Evolutionary conservation across 495 filamentous ascomycete genomes (phyloP), one percentile per base, ranked within the genome.

Genomic region (Rhypophila decipiens): DNA sequence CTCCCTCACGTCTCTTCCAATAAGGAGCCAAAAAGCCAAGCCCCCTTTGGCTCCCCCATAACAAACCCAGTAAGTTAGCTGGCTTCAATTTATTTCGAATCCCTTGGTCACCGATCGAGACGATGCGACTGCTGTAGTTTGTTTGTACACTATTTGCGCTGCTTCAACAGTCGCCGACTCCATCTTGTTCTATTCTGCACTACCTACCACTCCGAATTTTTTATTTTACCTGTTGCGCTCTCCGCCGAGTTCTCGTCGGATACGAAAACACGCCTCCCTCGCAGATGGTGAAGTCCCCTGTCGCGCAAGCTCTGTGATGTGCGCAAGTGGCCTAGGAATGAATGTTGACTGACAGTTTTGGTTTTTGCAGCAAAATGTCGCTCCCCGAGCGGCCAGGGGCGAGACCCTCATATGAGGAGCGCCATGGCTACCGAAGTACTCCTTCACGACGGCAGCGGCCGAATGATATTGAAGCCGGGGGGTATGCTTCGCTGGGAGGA

Each of bases 391-490:
- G 80, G 58, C 83, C 84, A 17, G 73, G 73, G 47, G 73, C 73
- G 51, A 80, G 73, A 50, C 77, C 83, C 34, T 72, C 75, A 35
- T 77, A 76, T 49, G 81, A 85, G 47, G 78, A 78, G 50, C 67
- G 69, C 47, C 60, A 46, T 47, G 51, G 80, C 34, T 87, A 85
- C 56, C 83, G 82, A 47, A 79, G 86, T 38, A 81, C 85, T 31
- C 79, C 80, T 4, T 79, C 82, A 23, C 78, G 86, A 47, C 80
- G 77, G 20, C 63, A 64, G 36, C 73, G 81, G 23, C 78, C 81
- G 35, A 71, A 75, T 34, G 86, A 91, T 50, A 64, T 83, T 51
- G 87, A 91, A 53, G 68, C 81, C 20, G 79, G 75, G 31, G 64
- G 63, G 18, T 81, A 78, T 50, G 51, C 51, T 41, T 60, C 71